Evolutionary conservation across 768 basidiomycete species (phyloP), one percentile per base, ranked within the genome.

Genomic region (Mycena capillaripes): DNA sequence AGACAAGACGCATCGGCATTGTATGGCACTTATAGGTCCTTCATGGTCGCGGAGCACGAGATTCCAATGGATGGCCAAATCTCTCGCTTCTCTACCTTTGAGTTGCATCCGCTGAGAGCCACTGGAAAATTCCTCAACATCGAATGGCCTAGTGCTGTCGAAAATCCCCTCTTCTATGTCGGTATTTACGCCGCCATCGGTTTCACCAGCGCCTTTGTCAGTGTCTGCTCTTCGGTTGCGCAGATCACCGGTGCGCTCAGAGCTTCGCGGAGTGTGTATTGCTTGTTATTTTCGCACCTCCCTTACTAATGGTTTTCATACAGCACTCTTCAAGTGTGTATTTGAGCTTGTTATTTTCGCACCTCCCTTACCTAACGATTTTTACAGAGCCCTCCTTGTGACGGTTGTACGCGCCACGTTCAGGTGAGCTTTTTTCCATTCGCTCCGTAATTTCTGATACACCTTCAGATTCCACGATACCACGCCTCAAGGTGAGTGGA

Each of bases 401-500:
- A 88, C 88, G 0, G 93, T 97, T 12, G 91, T 95, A 21, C 86
- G 90, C 17, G 94, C 95, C 10, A 95, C 95, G 7, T 95, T 96
- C 87, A 87, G 95, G 64, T 95, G 93, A 86, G 60, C 92, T 92
- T 48, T 12, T 14, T 27, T 36, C 5, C 21, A 23, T 27, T 59
- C 29, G 14, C 14, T 12, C 19, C 14, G 23, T 16, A 2, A 46
- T 36, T 42, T 1, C 7, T 63, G 44, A 74, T 50, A 29, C 66
- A 2, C 9, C n/a, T 53, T 12, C n/a, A 75, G 73, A 25, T 75
- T 75, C 57, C 74, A 75, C 21, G 76, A 96, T 77, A 91, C 92
- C 0, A 96, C 95, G 0, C 95, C 95, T 1, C 91, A 93, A 81
- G 94, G 94, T 86, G 76, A 42, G 66, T 56, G 29, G n/a, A 2